These are phyloP conservation scores for Pezizomycotina sp. DNA, from an alignment of 2,329 filamentous ascomycete genomes.

Conservation along the genomic window DNA sequence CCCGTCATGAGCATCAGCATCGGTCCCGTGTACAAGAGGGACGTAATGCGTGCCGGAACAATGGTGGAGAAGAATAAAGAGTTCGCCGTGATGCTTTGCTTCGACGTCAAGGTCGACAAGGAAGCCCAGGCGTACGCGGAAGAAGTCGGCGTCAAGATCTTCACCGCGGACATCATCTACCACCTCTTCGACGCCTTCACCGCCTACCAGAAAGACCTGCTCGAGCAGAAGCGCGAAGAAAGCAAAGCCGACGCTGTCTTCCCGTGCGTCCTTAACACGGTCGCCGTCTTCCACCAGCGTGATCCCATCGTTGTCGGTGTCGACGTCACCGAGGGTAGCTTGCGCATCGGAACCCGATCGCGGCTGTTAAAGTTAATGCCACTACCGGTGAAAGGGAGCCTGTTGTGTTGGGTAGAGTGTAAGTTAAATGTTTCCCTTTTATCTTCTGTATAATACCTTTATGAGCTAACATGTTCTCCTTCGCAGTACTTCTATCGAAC, in stretches of 20 bases:
- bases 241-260: constrained; percentile 91
- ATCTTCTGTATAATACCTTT: constrained; percentile 4
- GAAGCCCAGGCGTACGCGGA: constrained; percentile 83
- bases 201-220: constrained; percentile 74
- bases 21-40: constrained; percentile 92
- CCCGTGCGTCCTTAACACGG: constrained; percentile 75
- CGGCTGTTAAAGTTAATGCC: constrained; percentile 66
- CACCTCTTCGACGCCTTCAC: constrained; percentile 95
- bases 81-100: constrained; percentile 90
- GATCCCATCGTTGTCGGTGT: constrained; percentile 87
- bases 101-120: constrained; percentile 98
- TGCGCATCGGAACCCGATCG: constrained; percentile 82
- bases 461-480: constrained; percentile 24
- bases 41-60: constrained; percentile 80
- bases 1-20: constrained; percentile 95
- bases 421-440: constrained; percentile 33
- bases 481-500: constrained; percentile 75
- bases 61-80: constrained; percentile 19
- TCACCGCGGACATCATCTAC: constrained; percentile 97
- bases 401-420: constrained; percentile 79
- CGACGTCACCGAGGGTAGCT: constrained; percentile 79
- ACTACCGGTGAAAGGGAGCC: constrained; percentile 70
- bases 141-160: constrained; percentile 89
- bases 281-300: constrained; percentile 98
- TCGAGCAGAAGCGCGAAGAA: constrained; percentile 89